Conservation (phyloP, 768 basidiomycete genomes). For the Lentinula raphanica region DNA sequence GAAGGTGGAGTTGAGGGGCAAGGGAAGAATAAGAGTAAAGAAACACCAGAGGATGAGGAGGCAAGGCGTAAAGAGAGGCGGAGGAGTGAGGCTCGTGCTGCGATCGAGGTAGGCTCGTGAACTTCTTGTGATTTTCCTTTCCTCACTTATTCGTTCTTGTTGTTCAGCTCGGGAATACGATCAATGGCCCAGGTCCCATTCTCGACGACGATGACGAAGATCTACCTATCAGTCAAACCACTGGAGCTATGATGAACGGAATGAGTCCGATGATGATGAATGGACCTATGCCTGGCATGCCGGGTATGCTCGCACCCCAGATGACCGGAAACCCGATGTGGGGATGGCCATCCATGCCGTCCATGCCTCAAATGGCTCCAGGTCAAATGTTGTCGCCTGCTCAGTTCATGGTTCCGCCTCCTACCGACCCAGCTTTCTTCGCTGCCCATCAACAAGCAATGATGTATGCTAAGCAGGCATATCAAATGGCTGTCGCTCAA, state of each 20-base stretch:
- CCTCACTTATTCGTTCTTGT: too few relatives aligned
- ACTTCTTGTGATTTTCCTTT: slow-evolving; percentile 3
- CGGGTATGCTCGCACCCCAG: slow-evolving; percentile 5
- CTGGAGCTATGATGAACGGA: slow-evolving; percentile 33
- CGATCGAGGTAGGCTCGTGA: slow-evolving; percentile 66
- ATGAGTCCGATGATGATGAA: slow-evolving; percentile 44
- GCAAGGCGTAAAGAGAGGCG: slow-evolving; percentile 65
- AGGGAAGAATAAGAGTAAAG: slow-evolving; percentile 31
- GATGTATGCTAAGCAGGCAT: slow-evolving; percentile 82
- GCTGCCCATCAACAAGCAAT: slow-evolving; percentile 86
- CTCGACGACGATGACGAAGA: slow-evolving; percentile 50
- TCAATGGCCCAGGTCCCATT: slow-evolving; percentile 71
- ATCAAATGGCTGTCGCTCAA: slow-evolving; percentile 86
- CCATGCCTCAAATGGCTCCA: slow-evolving; percentile 18
- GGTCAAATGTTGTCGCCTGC: slow-evolving; percentile 35
- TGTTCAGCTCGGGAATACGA: slow-evolving; percentile 75
- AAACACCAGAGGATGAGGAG: slow-evolving; percentile 36
- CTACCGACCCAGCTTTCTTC: slow-evolving; percentile 52
- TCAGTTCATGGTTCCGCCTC: slow-evolving; percentile 40
- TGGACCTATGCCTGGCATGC: slow-evolving; percentile 22
- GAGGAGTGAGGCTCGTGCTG: slow-evolving; percentile 78
- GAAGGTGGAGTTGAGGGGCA: slow-evolving; percentile 17
- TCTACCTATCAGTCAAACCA: slow-evolving; percentile 38
- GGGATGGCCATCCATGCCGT: slow-evolving; percentile 14
- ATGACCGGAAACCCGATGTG: slow-evolving; percentile 14